Conservation (phyloP, 164 flowering plant species). For the Euptelea pleiosperma region DNA sequence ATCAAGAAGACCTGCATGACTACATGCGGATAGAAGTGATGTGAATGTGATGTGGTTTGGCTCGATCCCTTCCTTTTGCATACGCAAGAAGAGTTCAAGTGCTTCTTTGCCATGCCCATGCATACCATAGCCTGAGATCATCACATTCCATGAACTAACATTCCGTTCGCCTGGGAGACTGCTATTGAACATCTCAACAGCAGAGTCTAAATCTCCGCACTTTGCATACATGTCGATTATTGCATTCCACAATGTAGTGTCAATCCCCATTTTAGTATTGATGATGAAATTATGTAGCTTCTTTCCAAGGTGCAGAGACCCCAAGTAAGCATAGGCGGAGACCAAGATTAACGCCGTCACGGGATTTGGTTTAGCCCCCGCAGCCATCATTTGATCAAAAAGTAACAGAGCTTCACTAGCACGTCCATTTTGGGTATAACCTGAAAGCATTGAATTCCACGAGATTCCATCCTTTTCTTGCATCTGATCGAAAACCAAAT, state of each 20-base stretch:
- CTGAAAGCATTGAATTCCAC: conserved; percentile 49
- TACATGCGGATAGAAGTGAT: conserved; percentile 43
- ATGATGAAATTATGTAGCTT: conserved; percentile 31
- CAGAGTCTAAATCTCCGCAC: conserved; percentile 40
- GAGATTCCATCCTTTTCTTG: conserved; percentile 34
- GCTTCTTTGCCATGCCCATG: conserved; percentile 43
- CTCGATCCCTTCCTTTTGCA: conserved; percentile 35
- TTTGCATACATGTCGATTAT: conserved; percentile 49
- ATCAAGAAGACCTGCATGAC: conserved; percentile 43
- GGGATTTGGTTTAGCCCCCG: conserved; percentile 25
- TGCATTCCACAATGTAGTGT: conserved; percentile 33
- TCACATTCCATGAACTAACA: conserved; percentile 39
- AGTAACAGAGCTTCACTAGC: conserved; percentile 39
- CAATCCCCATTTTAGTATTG: conserved; percentile 18
- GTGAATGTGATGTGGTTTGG: conserved; percentile 45
- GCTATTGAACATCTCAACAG: conserved; percentile 28
- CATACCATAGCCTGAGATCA: conserved; percentile 44
- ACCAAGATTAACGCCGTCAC: conserved; percentile 39
- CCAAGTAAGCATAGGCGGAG: conserved; percentile 42
- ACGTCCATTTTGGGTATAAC: conserved; percentile 40
- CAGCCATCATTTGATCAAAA: conserved; percentile 36
- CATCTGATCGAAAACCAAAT: conserved; percentile 31
- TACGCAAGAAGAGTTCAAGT: conserved; percentile 24
- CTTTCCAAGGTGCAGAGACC: conserved; percentile 35
- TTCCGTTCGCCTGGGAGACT: conserved; percentile 20